Evolutionary conservation across 176 grass and related monocot genomes (phyloP), one percentile per base, ranked within the genome.

Genomic region (Carex parvula): DNA sequence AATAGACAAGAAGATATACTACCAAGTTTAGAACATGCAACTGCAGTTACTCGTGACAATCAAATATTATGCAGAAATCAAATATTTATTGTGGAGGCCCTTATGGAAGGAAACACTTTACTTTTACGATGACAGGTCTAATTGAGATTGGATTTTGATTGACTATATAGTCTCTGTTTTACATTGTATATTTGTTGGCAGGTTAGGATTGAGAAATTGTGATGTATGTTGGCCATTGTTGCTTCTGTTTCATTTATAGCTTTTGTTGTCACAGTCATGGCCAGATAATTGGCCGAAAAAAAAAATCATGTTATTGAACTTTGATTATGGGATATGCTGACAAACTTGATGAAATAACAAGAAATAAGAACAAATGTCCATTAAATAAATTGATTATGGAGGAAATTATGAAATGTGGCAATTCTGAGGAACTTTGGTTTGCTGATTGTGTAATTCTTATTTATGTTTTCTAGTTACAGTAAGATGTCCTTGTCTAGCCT

Each of bases 281-380:
- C 18, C 35, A 1, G 6, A 42, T n/a, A 70, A n/a, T 41, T 33
- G 5, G 1, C 29, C 12, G 7, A 50, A 3, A 12, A 50, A n/a
- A n/a, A 70, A 67, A 24, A 15, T 9, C 0, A 5, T 18, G 35
- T 44, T 10, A n/a, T 41, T 18, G 6, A 16, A 70, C 15, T 52
- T 2, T 52, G n/a, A 52, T 73, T 64, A 29, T 12, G 5, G 15
- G 21, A 16, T 53, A 55, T 76, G 5, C 5, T 56, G 22, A 77
- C 16, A 85, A 83, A 84, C 83, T 79, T 86, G 68, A 78, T 80
- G 83, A 86, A 44, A 20, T 81, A 44, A 55, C 85, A 86, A 74
- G 60, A 81, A 85, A 18, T 46, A 78, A 57, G 82, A 60, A 64
- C 9, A 10, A 52, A 32, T 70, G 37, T 67, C 16, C 41, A 22